Base-by-base conservation (phyloP, 805 yeast genomes). In the Pichia nanzhaoensis region DNA sequence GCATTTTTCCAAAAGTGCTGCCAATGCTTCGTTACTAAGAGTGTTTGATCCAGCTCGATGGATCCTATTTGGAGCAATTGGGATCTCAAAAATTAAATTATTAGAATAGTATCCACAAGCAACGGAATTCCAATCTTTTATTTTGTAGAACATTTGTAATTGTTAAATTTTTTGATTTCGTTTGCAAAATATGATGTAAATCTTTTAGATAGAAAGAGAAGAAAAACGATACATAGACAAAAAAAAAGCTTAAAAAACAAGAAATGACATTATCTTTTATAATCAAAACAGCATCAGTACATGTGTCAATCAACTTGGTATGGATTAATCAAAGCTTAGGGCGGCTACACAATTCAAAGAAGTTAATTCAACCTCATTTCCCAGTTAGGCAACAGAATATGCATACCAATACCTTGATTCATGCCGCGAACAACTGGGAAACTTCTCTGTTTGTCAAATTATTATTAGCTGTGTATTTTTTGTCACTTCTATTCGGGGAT, bases 21-120 rank as follows among this genome's bases (percentile, higher is more conserved):
- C 45, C 10, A 33, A 32, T 9, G 37, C 35, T n/a, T 41, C 38
- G 17, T 32, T 31, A 3, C 21, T 27, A 17, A 10, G 27, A 2
- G 48, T 45, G 14, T 28, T 22, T 5, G 20, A 27, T 2, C 16
- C n/a, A 17, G 34, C 24, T 3, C 24, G 16, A 14, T 20, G n/a
- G 7, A 42, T 36, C 4, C n/a, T n/a, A 13, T 36, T 17, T 19
- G 39, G 39, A 13, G 14, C 20, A n/a, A 28, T 28, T n/a, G 43
- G 47, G 4, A 17, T 20, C 39, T 38, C 37, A 34, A 38, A 44
- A 28, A 44, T 33, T 3, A 28, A 39, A 13, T 34, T 28, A 16
- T 44, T 39, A 12, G 34, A 12, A 6, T 41, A 28, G 13, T 16
- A 19, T 13, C 34, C 30, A 14, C 41, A 39, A 7, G 35, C 41